phyloP scores from a whole-genome alignment of 2,329 filamentous ascomycete species.

The Lachnum nothofagi region DNA sequence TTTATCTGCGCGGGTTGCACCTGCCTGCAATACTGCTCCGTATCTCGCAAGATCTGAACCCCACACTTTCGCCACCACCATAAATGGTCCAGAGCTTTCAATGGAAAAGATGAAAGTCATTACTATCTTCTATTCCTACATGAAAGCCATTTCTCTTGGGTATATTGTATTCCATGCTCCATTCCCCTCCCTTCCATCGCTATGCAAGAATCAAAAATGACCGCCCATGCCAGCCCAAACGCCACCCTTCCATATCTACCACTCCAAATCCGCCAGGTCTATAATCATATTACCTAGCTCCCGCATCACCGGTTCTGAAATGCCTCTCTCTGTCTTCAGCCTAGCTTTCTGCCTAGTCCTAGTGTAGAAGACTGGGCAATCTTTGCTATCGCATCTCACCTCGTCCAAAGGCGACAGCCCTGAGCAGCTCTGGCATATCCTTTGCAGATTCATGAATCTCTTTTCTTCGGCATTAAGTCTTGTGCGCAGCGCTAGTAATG shows the following conservation, averaged over 20 bases:
- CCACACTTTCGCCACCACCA: too few relatives aligned
- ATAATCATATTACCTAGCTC: conserved; percentile 34
- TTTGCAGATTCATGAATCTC: conserved; percentile 58
- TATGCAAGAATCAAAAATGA: conserved; percentile 1
- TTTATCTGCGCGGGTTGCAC: too few relatives aligned
- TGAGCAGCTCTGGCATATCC: conserved; percentile 76
- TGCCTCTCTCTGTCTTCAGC: conserved; percentile 35
- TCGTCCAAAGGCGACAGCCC: conserved; percentile 67
- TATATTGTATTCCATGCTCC: conserved; percentile 1
- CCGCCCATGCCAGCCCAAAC: not conserved
- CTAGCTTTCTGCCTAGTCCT: conserved; percentile 57
- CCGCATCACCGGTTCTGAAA: conserved; percentile 39
- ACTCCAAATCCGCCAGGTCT: conserved; percentile 26
- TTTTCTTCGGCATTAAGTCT: conserved; percentile 60
- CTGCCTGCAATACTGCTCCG: not conserved
- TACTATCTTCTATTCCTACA: not conserved
- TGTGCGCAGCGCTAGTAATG: conserved; percentile 59
- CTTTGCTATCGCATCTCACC: conserved; percentile 81
- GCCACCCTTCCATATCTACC: conserved; percentile 19
- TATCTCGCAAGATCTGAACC: not conserved
- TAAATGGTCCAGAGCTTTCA: too few relatives aligned
- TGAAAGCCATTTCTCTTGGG: not conserved
- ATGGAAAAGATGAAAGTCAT: too few relatives aligned
- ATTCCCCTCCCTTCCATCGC: not conserved
- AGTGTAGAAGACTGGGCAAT: conserved; percentile 89